Percentiles rank a stretch among this genome's conserved stretches.
Evolutionary conservation across 2,329 filamentous ascomycete genomes (phyloP).

Genomic region (Volutella citrinella): DNA sequence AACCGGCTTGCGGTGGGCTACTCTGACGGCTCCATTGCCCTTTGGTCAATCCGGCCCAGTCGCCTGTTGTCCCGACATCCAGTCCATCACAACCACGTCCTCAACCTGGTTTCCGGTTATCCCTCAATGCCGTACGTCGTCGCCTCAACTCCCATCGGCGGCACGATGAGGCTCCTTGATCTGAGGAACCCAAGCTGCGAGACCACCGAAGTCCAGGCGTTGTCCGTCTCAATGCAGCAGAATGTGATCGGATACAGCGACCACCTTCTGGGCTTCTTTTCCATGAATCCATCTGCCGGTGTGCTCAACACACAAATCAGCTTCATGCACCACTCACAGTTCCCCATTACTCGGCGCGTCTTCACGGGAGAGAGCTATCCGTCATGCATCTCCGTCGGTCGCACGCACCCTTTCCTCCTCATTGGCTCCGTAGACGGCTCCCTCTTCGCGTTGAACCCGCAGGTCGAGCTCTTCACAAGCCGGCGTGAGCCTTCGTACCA

Average conservation of each 20-base stretch:
- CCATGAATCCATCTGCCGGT: slow-evolving; percentile 50
- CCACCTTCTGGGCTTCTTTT: slow-evolving; percentile 53
- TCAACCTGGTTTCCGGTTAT: slow-evolving; percentile 55
- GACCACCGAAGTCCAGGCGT: slow-evolving; percentile 49
- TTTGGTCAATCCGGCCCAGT: slow-evolving; percentile 54
- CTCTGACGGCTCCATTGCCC: slow-evolving; percentile 52
- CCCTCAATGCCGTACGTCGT: slow-evolving; percentile 55
- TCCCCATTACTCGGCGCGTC: slow-evolving; percentile 50
- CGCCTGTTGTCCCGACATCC: slow-evolving; percentile 49
- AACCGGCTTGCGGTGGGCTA: slow-evolving; percentile 56
- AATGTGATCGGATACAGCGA: slow-evolving; percentile 54
- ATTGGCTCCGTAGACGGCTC: slow-evolving; percentile 54
- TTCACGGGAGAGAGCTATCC: slow-evolving; percentile 49
- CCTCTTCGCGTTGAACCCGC: slow-evolving; percentile 44
- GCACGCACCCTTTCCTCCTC: slow-evolving; percentile 51
- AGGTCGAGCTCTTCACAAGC: slow-evolving; percentile 34
- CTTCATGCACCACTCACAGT: slow-evolving; percentile 52
- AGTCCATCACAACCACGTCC: slow-evolving; percentile 51
- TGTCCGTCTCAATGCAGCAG: slow-evolving; percentile 50
- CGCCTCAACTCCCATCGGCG: slow-evolving; percentile 53
- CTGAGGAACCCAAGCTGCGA: slow-evolving; percentile 51
- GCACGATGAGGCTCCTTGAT: slow-evolving; percentile 51
- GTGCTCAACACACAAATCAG: slow-evolving; percentile 51
- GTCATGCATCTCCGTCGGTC: slow-evolving; percentile 48
- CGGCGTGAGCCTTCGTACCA: slow-evolving; percentile 32